A percentile compares a stretch with the other conserved stretches of the same genome.
Evolutionary conservation across 768 basidiomycete genomes (phyloP).

Genomic region (Hypsizygus marmoreus): DNA sequence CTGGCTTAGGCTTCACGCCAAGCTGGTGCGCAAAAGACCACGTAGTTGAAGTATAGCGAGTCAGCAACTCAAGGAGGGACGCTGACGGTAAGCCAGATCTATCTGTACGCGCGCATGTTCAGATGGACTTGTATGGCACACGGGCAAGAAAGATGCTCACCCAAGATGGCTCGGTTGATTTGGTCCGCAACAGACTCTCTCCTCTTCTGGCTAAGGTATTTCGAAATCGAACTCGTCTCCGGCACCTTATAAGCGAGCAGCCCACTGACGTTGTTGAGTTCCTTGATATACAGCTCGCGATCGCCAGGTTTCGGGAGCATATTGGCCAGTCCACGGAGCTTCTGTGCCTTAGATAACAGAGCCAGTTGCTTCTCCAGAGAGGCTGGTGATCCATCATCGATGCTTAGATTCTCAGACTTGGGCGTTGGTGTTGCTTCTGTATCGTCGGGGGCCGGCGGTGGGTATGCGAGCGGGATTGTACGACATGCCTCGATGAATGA

Average conservation of each 20-base stretch:
- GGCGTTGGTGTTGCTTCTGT: not conserved
- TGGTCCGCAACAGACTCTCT: constrained; percentile 85
- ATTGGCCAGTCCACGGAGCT: constrained; percentile 64
- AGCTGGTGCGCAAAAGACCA: constrained; percentile 60
- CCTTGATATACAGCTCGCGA: constrained; percentile 61
- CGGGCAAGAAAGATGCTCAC: constrained; percentile 37
- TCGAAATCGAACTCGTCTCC: constrained; percentile 71
- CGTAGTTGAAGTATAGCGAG: constrained; percentile 65
- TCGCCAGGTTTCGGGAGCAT: constrained; percentile 57
- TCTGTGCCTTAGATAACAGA: constrained; percentile 61
- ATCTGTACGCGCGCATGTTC: constrained; percentile 36
- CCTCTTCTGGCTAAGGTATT: constrained; percentile 75
- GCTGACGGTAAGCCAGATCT: constrained; percentile 50
- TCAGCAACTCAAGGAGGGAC: constrained; percentile 62
- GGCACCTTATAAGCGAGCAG: constrained; percentile 84
- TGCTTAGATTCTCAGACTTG: constrained; percentile 1
- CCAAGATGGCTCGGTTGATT: constrained; percentile 82
- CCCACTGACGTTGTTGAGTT: constrained; percentile 73
- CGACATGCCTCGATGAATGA: constrained; percentile 87
- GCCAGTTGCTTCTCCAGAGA: constrained; percentile 45
- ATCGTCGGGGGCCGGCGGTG: constrained; percentile 20
- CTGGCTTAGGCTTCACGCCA: constrained; percentile 48
- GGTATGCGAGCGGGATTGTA: constrained; percentile 60
- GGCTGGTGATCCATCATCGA: constrained; percentile 26
- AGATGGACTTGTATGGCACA: not conserved